Evolutionary conservation across 257 asterid genomes (phyloP), one percentile per base, ranked within the genome.

Genomic region (Lithospermum erythrorhizon): DNA sequence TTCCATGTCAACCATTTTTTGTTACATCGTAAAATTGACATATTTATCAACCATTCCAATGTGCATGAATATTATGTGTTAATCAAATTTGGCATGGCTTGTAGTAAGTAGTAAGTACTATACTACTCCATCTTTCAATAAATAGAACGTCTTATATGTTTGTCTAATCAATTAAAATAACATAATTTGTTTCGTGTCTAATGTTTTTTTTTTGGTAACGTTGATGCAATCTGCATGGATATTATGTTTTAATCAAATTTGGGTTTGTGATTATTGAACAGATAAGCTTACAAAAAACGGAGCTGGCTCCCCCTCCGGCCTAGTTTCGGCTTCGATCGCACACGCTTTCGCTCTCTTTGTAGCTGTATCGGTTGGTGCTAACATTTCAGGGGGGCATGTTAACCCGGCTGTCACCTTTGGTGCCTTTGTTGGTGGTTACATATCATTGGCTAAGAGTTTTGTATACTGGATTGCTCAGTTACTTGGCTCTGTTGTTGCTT

Each of bases 341-440:
- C 62, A 58, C 24, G 62, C 52, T 27, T 29, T 58, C 22, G 62
- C 62, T 14, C 62, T 58, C 5, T 58, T 58, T 7, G 62, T 58
- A 47, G 62, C 62, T 3, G 62, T 58, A 10, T 58, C 62, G 2
- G 62, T 58, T 17, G 62, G 62, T 21, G 62, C 62, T 22, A 58
- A 58, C 35, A 58, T 58, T 13, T 58, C 62, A 13, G 62, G 62
- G 22, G 62, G 62, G 5, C 62, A 58, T 21, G 62, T 58, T 18
- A 58, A 58, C 23, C 62, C 62, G 9, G 62, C 62, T 13, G 62
- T 58, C 24, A 58, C 62, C 19, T 58, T 58, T 21, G 62, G 62
- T 35, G 64, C 64, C 55, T 61, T 61, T 53, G n/a, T 61, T 7
- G 64, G 64, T 35, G 64, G 64, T 20, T 20, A 61, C 55, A 61